These are phyloP conservation scores for Backusella psychrophila DNA, from an alignment of 192 early-diverging fungal species.

Conservation along the genomic window DNA sequence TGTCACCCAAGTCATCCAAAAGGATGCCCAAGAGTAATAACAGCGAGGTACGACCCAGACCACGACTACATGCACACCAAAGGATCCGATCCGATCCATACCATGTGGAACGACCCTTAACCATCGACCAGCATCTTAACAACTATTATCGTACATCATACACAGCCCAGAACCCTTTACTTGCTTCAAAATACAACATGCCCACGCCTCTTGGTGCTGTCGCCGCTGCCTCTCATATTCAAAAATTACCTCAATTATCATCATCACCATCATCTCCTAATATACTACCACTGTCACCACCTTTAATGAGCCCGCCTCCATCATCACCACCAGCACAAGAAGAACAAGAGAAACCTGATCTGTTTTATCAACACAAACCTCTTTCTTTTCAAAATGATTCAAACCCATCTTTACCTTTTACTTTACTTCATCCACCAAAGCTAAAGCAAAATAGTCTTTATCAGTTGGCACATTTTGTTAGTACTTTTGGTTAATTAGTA, in stretches of 20 bases:
- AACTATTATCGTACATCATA: slow-evolving; percentile 24
- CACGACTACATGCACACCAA: slow-evolving; percentile 35
- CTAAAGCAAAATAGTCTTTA: slow-evolving; percentile 2
- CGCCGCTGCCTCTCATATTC: neutral
- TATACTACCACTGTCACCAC: neutral
- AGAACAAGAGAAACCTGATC: neutral
- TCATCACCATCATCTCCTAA: neutral
- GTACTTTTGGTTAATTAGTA: slow-evolving; percentile 32
- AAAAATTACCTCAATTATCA: neutral
- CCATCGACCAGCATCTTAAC: slow-evolving; percentile 38
- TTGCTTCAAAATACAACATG: neutral
- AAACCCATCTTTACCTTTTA: slow-evolving; percentile 1
- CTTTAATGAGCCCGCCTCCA: neutral
- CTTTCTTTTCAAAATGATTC: neutral
- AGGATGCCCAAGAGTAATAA: slow-evolving; percentile 34
- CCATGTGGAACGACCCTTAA: slow-evolving; percentile 29
- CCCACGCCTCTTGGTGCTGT: slow-evolving; percentile 5
- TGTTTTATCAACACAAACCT: slow-evolving; percentile 26
- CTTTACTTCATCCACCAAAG: slow-evolving; percentile 18
- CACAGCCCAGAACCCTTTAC: neutral
- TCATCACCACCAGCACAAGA: neutral
- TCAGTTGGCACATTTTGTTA: slow-evolving; percentile 33
- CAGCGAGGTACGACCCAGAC: slow-evolving; percentile 19
- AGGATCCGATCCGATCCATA: slow-evolving; percentile 31
- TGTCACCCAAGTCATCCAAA: slow-evolving; percentile 63